phyloP scores from a whole-genome alignment of 1,284 basidiomycete genomes.

The Cutaneotrichosporon cavernicola region DNA sequence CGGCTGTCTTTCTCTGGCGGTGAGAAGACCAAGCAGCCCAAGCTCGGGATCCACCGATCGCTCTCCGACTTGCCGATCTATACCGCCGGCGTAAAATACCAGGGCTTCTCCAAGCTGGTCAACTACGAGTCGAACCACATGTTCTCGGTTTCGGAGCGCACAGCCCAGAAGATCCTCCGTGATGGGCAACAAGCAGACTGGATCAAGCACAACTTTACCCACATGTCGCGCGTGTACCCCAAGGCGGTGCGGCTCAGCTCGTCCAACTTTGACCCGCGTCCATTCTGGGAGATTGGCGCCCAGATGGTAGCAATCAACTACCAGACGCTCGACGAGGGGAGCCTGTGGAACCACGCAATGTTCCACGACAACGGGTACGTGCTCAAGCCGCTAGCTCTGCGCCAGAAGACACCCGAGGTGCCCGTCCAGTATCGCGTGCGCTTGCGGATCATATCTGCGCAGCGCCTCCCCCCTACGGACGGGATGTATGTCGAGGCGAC shows the following conservation, averaged over 20 bases:
- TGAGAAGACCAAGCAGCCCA: constrained; percentile 12
- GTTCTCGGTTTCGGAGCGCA: constrained; percentile 88
- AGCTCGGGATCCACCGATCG: constrained; percentile 63
- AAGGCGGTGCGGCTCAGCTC: constrained; percentile 77
- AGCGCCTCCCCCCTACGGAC: constrained; percentile 79
- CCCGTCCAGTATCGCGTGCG: constrained; percentile 54
- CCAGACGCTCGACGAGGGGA: constrained; percentile 81
- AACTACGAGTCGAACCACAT: constrained; percentile 83
- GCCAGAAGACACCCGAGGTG: constrained; percentile 65
- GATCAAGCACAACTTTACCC: constrained; percentile 82
- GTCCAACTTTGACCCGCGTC: constrained; percentile 85
- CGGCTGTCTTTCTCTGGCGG: constrained; percentile 30
- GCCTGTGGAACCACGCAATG: constrained; percentile 81
- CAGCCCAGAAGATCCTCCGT: constrained; percentile 58
- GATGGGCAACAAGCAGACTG: constrained; percentile 64
- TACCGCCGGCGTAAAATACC: constrained; percentile 92
- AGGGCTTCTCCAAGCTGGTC: constrained; percentile 86
- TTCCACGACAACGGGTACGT: constrained; percentile 88
- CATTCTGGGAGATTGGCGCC: constrained; percentile 84
- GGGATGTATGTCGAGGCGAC: constrained; percentile 56
- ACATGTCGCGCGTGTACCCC: constrained; percentile 87
- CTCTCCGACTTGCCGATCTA: constrained; percentile 83
- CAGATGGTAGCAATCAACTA: constrained; percentile 98
- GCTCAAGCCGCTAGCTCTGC: constrained; percentile 79
- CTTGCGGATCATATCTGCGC: constrained; percentile 78